Evolutionary conservation across 1,284 basidiomycete genomes (phyloP), one percentile per base, ranked within the genome.

Genomic region (Ganoderma boninense): DNA sequence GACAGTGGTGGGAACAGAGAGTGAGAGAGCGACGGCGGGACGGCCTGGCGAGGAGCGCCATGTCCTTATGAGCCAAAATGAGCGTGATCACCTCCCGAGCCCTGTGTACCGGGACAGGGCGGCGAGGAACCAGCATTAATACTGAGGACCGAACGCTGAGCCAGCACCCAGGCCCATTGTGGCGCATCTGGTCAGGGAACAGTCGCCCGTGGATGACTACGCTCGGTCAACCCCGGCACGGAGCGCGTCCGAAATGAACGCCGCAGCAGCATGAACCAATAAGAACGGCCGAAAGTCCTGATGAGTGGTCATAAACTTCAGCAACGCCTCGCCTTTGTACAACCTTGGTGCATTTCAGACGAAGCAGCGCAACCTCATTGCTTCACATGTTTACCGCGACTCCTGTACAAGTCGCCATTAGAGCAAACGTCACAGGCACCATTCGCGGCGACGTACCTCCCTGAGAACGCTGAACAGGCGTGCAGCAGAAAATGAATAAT

Each of bases 211-310:
- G 46, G 49, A 67, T 29, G 29, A 62, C 46, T 38, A 54, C 70
- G 70, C 64, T 62, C 62, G 49, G 43, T 46, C 7, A 44, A 57
- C 16, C 35, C 44, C 59, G 43, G 65, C 42, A 52, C 65, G 62
- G 68, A 46, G n/a, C 59, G 64, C 67, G 26, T 29, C 43, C 60
- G 52, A 69, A 67, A 71, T 71, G 67, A 71, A 71, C 62, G 44
- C 49, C 49, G 65, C 70, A 65, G 67, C 70, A 66, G 67, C 62
- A 64, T 38, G 32, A 29, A 13, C 65, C 61, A 61, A 60, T 54
- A 35, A 13, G 57, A 60, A 13, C 7, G 4, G 29, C 8, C 54
- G 40, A 8, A 7, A 13, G 29, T 18, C 54, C 18, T 18, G 29
- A 18, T 60, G 35, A 23, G 10, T 29, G 29, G 13, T 16, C 11